These are phyloP conservation scores for Penicillium roqueforti DNA, from an alignment of 495 filamentous ascomycete genomes.

Conservation along the genomic window DNA sequence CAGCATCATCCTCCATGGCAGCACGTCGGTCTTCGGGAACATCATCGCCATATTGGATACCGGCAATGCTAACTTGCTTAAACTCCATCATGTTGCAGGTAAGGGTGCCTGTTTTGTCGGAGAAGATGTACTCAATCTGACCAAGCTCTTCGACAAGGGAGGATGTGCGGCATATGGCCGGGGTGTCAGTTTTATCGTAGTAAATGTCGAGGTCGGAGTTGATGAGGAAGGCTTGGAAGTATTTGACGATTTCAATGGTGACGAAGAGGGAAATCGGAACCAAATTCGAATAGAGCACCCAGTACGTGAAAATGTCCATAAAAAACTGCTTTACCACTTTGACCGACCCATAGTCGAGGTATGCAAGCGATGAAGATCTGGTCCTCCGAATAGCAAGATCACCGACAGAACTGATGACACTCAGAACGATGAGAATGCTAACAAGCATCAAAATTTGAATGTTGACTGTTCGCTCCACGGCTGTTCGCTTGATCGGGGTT, in stretches of 20 bases:
- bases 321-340: conserved; percentile 77
- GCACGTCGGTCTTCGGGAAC: conserved; percentile 88
- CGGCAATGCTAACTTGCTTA: conserved; percentile 86
- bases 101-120: conserved; percentile 98
- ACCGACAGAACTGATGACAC: conserved; percentile 84
- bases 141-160: conserved; percentile 96
- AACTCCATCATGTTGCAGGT: conserved; percentile 99
- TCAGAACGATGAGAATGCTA: conserved; percentile 75
- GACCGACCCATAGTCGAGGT: conserved; percentile 61
- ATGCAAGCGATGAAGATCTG: conserved; percentile 54
- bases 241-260: conserved; percentile 96
- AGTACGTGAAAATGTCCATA: conserved; percentile 94
- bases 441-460: conserved; percentile 87
- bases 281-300: conserved; percentile 96
- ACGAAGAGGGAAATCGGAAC: conserved; percentile 98
- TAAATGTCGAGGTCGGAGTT: conserved; percentile 98
- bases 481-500: conserved; percentile 94
- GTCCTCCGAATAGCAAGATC: conserved; percentile 76
- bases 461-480: conserved; percentile 90
- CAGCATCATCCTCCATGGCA: conserved; percentile 66
- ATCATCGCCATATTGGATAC: conserved; percentile 90
- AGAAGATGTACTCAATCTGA: conserved; percentile 98
- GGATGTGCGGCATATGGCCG: conserved; percentile 91
- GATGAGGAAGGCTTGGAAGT: conserved; percentile 94
- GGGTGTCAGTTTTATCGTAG: conserved; percentile 91